phyloP scores from a whole-genome alignment of 148 eudicot genomes.

The Dysphania ambrosioides region DNA sequence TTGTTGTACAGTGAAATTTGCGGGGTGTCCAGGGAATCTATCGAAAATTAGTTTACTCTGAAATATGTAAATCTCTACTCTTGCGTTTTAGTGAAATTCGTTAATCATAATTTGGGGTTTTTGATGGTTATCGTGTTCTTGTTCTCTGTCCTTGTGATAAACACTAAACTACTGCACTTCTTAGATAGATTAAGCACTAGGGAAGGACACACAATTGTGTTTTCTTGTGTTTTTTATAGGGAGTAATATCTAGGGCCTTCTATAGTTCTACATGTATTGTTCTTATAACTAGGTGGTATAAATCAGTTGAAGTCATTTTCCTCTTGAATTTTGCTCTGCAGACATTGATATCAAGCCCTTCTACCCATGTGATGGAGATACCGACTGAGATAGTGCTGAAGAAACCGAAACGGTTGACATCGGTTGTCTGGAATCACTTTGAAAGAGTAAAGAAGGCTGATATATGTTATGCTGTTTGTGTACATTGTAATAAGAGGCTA shows the following conservation, averaged over 20 bases:
- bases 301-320: background rate
- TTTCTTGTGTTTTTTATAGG: background rate
- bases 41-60: background rate
- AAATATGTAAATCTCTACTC: no score
- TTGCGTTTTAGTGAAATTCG: background rate
- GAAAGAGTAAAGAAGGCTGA: conserved; percentile 92
- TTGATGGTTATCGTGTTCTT: background rate
- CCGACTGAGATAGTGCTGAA: conserved; percentile 61
- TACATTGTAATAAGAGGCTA: conserved; percentile 86
- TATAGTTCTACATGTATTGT: background rate
- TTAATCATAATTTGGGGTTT: background rate
- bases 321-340: conserved; percentile 24
- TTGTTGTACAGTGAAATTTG: no score
- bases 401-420: conserved; percentile 91
- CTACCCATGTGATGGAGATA: conserved; percentile 61
- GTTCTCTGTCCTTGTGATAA: background rate
- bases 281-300: background rate
- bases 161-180: background rate
- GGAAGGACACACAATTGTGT: background rate
- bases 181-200: background rate
- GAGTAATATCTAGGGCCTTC: background rate
- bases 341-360: conserved; percentile 26
- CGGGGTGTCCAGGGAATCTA: no score
- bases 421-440: conserved; percentile 95
- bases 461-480: conserved; percentile 80